A percentile compares a stretch with the other conserved stretches of the same genome.
Conservation (phyloP, 2,329 filamentous ascomycete genomes). For the Fusarium fracticaudum region DNA sequence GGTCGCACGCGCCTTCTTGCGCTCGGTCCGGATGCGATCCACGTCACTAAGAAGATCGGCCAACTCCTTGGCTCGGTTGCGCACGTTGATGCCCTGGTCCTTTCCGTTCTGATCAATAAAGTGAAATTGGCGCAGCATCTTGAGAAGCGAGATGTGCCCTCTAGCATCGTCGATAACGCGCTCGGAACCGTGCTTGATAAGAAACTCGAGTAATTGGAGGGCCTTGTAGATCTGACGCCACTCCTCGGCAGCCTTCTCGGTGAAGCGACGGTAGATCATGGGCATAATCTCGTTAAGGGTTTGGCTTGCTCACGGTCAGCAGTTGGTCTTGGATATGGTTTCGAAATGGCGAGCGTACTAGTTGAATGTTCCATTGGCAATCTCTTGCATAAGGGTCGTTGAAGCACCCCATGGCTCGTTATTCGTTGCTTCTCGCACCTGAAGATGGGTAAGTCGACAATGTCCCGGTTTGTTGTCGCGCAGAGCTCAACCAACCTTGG, state of each 20-base stretch:
- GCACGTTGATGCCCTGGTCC: slow-evolving; percentile 97
- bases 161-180: slow-evolving; percentile 96
- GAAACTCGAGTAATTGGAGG: slow-evolving; percentile 93
- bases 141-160: slow-evolving; percentile 92
- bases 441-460: slow-evolving; percentile 25
- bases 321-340: not conserved
- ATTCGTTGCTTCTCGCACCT: slow-evolving; percentile 98
- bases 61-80: slow-evolving; percentile 95
- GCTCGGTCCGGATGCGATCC: slow-evolving; percentile 81
- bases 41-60: slow-evolving; percentile 93
- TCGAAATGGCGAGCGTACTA: slow-evolving; percentile 74
- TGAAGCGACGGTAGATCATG: slow-evolving; percentile 99
- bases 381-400: slow-evolving; percentile 92
- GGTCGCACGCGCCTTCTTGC: slow-evolving; percentile 90
- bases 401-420: slow-evolving; percentile 97
- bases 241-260: slow-evolving; percentile 96
- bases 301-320: slow-evolving; percentile 68
- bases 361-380: slow-evolving; percentile 96
- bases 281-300: slow-evolving; percentile 99
- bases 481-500: slow-evolving; percentile 59
- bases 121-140: slow-evolving; percentile 99
- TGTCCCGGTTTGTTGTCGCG: slow-evolving; percentile 1
- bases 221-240: slow-evolving; percentile 99
- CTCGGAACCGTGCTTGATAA: slow-evolving; percentile 98
- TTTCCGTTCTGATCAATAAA: slow-evolving; percentile 97